These are phyloP conservation scores for Xylariales sp. DNA, from an alignment of 2,329 filamentous ascomycete genomes.

Conservation along the genomic window DNA sequence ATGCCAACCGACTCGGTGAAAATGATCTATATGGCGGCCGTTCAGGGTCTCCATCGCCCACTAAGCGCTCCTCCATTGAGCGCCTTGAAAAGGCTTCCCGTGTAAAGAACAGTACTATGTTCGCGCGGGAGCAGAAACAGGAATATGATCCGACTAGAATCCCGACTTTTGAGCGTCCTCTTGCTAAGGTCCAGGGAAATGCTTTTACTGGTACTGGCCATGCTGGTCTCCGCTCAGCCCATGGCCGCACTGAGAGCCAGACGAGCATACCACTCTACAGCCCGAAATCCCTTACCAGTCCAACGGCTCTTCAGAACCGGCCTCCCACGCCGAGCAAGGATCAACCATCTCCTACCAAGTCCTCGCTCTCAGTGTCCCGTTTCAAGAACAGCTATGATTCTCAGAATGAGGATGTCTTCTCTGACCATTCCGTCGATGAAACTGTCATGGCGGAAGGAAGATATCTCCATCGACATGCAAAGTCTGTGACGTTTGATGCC, in stretches of 20 bases:
- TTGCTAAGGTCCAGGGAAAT: constrained; percentile 81
- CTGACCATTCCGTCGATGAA: constrained; percentile 70
- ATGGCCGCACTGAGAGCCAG: constrained; percentile 68
- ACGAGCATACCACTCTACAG: constrained; percentile 68
- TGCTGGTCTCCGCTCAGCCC: constrained; percentile 63
- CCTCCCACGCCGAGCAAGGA: constrained; percentile 72
- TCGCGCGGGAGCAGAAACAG: constrained; percentile 89
- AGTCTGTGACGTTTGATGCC: constrained; percentile 97
- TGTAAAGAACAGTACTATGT: constrained; percentile 98
- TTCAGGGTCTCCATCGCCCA: constrained; percentile 73
- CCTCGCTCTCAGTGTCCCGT: constrained; percentile 78
- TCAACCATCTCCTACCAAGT: constrained; percentile 85
- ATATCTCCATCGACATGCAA: constrained; percentile 83
- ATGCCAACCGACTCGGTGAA: constrained; percentile 72
- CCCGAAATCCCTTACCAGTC: constrained; percentile 58
- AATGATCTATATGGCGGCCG: constrained; percentile 73
- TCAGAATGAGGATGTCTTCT: constrained; percentile 75
- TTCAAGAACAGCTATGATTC: constrained; percentile 77
- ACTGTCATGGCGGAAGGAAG: constrained; percentile 72
- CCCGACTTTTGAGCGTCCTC: constrained; percentile 82
- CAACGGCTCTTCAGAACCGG: constrained; percentile 46
- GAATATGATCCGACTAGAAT: constrained; percentile 88
- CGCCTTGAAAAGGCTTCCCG: constrained; percentile 93
- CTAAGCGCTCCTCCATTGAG: constrained; percentile 91
- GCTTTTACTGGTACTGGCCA: constrained; percentile 71